phyloP scores from a whole-genome alignment of 1,284 basidiomycete species.

The Heterobasidion annosum region DNA sequence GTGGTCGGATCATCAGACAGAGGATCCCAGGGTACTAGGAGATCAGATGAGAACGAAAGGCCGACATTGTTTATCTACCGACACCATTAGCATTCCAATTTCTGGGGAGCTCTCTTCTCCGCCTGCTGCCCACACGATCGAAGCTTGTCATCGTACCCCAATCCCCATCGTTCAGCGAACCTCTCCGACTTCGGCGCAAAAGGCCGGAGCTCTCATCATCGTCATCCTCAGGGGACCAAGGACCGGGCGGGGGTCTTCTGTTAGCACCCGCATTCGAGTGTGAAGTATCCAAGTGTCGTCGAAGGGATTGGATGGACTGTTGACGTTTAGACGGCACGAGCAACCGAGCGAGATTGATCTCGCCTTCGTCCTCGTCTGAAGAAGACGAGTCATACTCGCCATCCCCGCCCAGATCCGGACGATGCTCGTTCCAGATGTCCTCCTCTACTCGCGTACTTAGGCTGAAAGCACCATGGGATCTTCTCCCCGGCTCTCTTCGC shows the following conservation, averaged over 20 bases:
- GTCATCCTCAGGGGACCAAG: conserved; percentile 6
- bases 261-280: background rate
- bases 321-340: conserved; percentile 61
- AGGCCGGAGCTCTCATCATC: background rate
- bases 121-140: conserved; percentile 11
- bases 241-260: background rate
- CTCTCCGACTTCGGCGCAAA: conserved; percentile 5
- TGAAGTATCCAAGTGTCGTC: conserved; percentile 7
- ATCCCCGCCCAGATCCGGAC: conserved; percentile 18
- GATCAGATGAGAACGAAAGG: background rate
- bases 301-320: conserved; percentile 33
- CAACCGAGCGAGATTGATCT: conserved; percentile 55
- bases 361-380: conserved; percentile 40
- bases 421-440: conserved; percentile 24
- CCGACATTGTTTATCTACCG: background rate
- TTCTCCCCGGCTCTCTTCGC: conserved; percentile 5
- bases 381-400: conserved; percentile 20
- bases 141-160: conserved; percentile 3
- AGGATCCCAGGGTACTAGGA: background rate
- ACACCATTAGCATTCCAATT: background rate
- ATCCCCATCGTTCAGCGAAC: conserved; percentile 10
- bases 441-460: conserved; percentile 30
- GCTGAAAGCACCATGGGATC: conserved; percentile 24
- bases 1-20: background rate
- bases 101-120: conserved; percentile 13